Percentiles rank a stretch among this genome's conserved stretches.
Evolutionary conservation across 2,329 filamentous ascomycete genomes (phyloP).

Genomic region (Curvularia eragrostidis): DNA sequence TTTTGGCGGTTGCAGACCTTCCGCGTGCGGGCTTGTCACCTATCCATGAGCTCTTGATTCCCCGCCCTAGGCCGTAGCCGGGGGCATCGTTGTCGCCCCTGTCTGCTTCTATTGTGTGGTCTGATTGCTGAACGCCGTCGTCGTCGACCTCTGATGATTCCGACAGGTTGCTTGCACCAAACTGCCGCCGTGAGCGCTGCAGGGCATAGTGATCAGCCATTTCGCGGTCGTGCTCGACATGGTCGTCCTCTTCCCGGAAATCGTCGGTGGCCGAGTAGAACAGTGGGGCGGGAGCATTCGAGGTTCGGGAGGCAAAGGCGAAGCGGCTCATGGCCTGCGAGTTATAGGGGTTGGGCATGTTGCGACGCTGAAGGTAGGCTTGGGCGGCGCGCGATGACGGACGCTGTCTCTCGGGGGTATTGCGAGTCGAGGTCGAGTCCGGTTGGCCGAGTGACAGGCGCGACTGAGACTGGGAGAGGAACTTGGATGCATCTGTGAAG

Average conservation of each 20-base stretch:
- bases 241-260: constrained; percentile 91
- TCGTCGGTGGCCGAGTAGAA: constrained; percentile 92
- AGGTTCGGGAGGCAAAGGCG: constrained; percentile 78
- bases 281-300: constrained; percentile 82
- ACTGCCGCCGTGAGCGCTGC: constrained; percentile 86
- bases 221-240: constrained; percentile 86
- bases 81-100: constrained; percentile 50
- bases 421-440: constrained; percentile 57
- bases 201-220: constrained; percentile 93
- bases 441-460: constrained; percentile 74
- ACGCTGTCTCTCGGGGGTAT: constrained; percentile 56
- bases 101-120: constrained; percentile 59
- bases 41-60: constrained; percentile 65
- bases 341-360: constrained; percentile 78
- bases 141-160: constrained; percentile 86
- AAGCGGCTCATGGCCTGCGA: constrained; percentile 71
- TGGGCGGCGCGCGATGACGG: constrained; percentile 57
- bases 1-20: constrained; percentile 45
- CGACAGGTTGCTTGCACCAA: constrained; percentile 80
- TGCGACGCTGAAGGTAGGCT: constrained; percentile 58
- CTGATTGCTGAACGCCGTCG: constrained; percentile 60
- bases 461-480: constrained; percentile 97
- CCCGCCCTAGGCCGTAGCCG: constrained; percentile 54
- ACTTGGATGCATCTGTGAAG: constrained; percentile 85
- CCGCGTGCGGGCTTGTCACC: constrained; percentile 55